Percentiles rank a stretch among this genome's conserved stretches.
Conservation (phyloP, 2,329 filamentous ascomycete species). For the Cytospora paraplurivora region DNA sequence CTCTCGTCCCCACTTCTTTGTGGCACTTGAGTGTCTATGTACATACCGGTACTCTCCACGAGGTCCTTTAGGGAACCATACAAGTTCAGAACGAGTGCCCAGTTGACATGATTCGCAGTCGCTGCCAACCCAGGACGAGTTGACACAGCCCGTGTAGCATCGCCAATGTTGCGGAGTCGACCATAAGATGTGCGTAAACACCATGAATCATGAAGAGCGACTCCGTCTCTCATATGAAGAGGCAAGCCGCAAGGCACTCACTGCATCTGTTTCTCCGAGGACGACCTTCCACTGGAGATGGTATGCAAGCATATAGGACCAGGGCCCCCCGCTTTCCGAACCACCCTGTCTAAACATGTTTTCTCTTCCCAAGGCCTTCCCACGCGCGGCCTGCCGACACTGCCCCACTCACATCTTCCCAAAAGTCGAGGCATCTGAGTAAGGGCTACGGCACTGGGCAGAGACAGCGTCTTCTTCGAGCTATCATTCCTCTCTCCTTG, state of each 20-base stretch:
- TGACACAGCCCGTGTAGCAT: slow-evolving; percentile 9
- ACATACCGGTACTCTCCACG: not conserved
- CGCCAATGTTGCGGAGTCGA: slow-evolving; percentile 1
- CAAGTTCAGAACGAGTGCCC: too few species aligned
- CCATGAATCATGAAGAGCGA: slow-evolving; percentile 16
- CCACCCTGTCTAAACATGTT: not conserved
- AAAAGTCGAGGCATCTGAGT: not conserved
- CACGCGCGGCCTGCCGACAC: not conserved
- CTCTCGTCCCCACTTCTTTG: slow-evolving; percentile 12
- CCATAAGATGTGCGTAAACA: not conserved
- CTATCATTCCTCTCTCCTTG: not conserved
- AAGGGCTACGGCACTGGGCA: slow-evolving; percentile 4
- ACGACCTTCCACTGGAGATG: slow-evolving; percentile 2
- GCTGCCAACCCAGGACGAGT: not conserved
- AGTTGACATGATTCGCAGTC: not conserved
- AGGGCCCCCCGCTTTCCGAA: not conserved
- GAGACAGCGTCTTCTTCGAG: not conserved
- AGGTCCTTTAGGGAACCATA: not conserved
- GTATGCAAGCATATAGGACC: not conserved
- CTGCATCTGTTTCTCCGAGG: slow-evolving; percentile 21
- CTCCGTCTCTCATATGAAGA: slow-evolving; percentile 18
- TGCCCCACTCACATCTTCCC: not conserved
- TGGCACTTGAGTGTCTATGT: slow-evolving; percentile 1
- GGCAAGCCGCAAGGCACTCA: not conserved
- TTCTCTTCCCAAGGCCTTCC: not conserved